Evolutionary conservation across 148 eudicot species (phyloP), one percentile per base, ranked within the genome.

Genomic region (Diospyros kaki): DNA sequence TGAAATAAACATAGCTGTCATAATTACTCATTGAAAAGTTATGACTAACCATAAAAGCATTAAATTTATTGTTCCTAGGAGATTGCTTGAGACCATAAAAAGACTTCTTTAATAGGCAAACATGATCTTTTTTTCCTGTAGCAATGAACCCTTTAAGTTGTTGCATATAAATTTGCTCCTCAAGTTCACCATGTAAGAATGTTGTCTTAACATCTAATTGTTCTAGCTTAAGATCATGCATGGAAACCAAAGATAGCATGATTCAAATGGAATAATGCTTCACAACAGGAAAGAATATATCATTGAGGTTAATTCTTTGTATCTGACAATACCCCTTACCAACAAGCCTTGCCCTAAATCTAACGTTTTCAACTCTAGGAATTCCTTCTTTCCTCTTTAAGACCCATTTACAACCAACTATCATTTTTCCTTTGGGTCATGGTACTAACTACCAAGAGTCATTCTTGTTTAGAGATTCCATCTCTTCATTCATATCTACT

Each of bases 391-490:
- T 75, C 64, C 58, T 65, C 9, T 42, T 44, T 9, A 9, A 75
- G 1, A 75, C 65, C 77, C 77, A 65, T 55, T 65, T 75, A 52
- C 71, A 69, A 5, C 70, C 52, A 75, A 80, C 64, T 15, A 70
- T 64, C 18, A 62, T 80, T 72, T 71, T 63, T 2, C 75, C 75
- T 39, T n/a, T 52, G 2, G 71, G 65, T n/a, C 4, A 10, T 42
- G 1, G 40, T 0, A 74, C 66, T 8, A 75, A 18, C 6, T 60
- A 71, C 72, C 78, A 80, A 41, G 82, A 75, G 14, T 52, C 50
- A 50, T 73, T 79, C 51, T 79, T 74, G 4, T 68, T 41, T 38
- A 79, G 74, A 9, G 74, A 68, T 46, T 79, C 81, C 68, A 73
- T 73, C 63, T 79, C 77, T 17, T 80, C 75, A 48, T 68, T 28